A percentile compares a stretch with the other conserved stretches of the same genome.
These are phyloP conservation scores for Umbelopsis sp. DNA, from an alignment of 192 early-diverging fungal species.

Conservation along the genomic window DNA sequence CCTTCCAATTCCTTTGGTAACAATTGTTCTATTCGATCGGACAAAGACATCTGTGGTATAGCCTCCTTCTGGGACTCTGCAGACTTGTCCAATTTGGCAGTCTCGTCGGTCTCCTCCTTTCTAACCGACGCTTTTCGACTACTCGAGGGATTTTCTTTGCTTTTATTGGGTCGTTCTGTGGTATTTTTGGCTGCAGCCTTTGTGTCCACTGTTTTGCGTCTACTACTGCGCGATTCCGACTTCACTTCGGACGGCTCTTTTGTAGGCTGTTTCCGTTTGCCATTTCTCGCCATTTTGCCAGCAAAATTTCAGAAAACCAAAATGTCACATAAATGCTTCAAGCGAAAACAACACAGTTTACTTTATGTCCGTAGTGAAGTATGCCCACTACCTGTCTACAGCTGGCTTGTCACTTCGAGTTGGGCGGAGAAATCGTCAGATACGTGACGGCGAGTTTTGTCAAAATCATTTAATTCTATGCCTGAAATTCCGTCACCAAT, in stretches of 20 bases:
- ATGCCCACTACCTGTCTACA: too few species aligned
- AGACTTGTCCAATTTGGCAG: too few species aligned
- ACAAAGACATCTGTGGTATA: too few species aligned
- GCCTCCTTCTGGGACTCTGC: too few species aligned
- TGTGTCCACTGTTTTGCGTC: neutral
- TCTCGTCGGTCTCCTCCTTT: too few species aligned
- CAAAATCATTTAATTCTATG: neutral
- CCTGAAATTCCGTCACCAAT: neutral
- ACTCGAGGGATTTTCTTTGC: neutral
- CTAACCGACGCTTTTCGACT: too few species aligned
- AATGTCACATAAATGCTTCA: too few species aligned
- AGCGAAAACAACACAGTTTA: too few species aligned
- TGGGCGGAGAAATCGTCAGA: too few species aligned
- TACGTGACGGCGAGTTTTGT: neutral
- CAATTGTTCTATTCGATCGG: neutral
- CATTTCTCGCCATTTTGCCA: conserved; percentile 1
- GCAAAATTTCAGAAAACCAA: too few species aligned
- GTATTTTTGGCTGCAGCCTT: neutral
- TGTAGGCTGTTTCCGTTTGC: conserved; percentile 1
- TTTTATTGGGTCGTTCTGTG: neutral
- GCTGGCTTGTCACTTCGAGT: too few species aligned
- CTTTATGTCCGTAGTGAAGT: too few species aligned
- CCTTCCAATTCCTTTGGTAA: neutral
- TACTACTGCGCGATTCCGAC: conserved; percentile 20
- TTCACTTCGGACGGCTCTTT: neutral